Evolutionary conservation across 805 yeast genomes (phyloP).

Genomic region (Blastobotrys attinorum): DNA sequence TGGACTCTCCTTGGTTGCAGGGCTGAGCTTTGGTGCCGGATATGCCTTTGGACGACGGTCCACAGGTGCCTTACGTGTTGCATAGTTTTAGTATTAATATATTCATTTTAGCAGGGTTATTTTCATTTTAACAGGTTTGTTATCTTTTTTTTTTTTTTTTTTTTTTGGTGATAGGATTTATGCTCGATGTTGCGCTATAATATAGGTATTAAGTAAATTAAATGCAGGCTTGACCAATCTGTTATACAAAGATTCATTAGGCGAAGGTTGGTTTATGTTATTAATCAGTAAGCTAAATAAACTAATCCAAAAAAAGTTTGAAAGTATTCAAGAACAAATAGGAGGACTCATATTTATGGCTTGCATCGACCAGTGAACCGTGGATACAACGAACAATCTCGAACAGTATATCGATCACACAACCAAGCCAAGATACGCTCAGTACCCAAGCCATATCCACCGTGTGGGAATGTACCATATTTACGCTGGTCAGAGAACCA

Average conservation of each 20-base stretch:
- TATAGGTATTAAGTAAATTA: no score
- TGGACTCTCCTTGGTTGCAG: slow-evolving; percentile 7
- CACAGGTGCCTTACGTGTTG: background rate
- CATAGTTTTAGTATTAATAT: background rate
- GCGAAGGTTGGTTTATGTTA: no score
- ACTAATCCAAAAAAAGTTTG: no score
- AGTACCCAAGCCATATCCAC: slow-evolving; percentile 98
- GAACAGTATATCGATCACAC: slow-evolving; percentile 94
- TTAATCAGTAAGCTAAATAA: no score
- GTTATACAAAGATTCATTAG: no score
- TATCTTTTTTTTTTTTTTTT: background rate
- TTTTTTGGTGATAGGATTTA: background rate
- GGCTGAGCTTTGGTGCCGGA: slow-evolving; percentile 6
- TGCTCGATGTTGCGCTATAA: no score
- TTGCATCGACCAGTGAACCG: slow-evolving; percentile 97
- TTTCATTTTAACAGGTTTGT: background rate
- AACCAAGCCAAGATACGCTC: slow-evolving; percentile 98
- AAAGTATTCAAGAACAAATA: no score
- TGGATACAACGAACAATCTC: slow-evolving; percentile 97
- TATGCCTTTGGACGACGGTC: slow-evolving; percentile 7
- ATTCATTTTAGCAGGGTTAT: background rate
- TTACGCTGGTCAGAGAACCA: slow-evolving; percentile 95
- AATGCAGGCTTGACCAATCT: no score
- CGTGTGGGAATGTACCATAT: slow-evolving; percentile 97
- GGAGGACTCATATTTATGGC: slow-evolving; percentile 61